These are phyloP conservation scores for Arbutus unedo DNA, from an alignment of 148 eudicot genomes.

Conservation along the genomic window DNA sequence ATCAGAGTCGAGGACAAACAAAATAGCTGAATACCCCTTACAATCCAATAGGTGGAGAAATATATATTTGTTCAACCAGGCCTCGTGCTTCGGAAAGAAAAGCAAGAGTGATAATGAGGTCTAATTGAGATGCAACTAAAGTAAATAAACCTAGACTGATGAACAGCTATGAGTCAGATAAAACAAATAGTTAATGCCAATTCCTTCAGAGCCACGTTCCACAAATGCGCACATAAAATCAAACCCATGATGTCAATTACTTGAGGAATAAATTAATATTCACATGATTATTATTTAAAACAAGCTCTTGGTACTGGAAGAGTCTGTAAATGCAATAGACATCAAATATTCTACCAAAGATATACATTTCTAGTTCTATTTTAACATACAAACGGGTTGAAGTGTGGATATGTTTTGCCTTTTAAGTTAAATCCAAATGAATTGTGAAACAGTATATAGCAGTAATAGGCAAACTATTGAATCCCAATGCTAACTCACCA, in stretches of 20 bases:
- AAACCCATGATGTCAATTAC: neutral
- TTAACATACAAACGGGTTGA: neutral
- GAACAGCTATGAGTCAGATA: neutral
- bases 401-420: neutral
- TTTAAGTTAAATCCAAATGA: neutral
- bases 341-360: neutral
- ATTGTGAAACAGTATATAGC: neutral
- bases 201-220: neutral
- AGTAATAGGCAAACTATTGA: neutral
- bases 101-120: neutral
- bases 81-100: neutral
- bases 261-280: neutral
- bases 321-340: neutral
- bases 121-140: neutral
- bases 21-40: neutral
- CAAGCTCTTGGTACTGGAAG: neutral
- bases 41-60: neutral
- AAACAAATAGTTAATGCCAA: neutral
- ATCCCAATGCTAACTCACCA: conserved; percentile 40
- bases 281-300: neutral
- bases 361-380: neutral
- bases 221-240: neutral
- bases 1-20: neutral
- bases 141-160: neutral
- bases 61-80: neutral